Conservation (phyloP, 192 early-diverging fungal species). For the Funneliformis mosseae region DNA sequence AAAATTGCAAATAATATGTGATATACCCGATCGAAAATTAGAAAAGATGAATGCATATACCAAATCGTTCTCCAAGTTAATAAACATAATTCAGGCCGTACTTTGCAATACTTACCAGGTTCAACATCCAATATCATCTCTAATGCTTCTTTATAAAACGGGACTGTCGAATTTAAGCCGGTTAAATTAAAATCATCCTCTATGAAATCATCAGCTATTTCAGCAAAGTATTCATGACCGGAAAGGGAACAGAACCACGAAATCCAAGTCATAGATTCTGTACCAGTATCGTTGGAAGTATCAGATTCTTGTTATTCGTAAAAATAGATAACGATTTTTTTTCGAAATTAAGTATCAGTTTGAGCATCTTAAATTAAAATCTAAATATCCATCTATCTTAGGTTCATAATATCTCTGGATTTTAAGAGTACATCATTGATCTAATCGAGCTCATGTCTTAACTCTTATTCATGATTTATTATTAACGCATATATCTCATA, state of each 20-base stretch:
- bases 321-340: neutral
- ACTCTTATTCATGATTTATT: no score
- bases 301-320: slow-evolving; percentile 43
- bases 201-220: slow-evolving; percentile 80
- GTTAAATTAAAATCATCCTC: slow-evolving; percentile 98
- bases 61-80: neutral
- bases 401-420: neutral
- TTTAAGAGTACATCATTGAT: neutral
- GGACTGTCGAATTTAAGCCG: slow-evolving; percentile 80
- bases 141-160: slow-evolving; percentile 87
- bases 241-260: slow-evolving; percentile 74
- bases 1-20: neutral
- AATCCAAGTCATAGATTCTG: slow-evolving; percentile 69
- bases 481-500: no score
- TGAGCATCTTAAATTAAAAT: neutral
- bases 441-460: neutral
- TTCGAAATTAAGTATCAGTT: neutral
- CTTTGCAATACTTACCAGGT: slow-evolving; percentile 45
- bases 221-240: slow-evolving; percentile 79
- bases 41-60: neutral
- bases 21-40: neutral
- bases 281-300: slow-evolving; percentile 50
- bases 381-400: neutral
- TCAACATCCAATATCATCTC: slow-evolving; percentile 95
- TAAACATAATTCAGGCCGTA: slow-evolving; percentile 3